These are phyloP conservation scores for Agrocybe praecox DNA, from an alignment of 768 basidiomycete genomes.

Conservation along the genomic window DNA sequence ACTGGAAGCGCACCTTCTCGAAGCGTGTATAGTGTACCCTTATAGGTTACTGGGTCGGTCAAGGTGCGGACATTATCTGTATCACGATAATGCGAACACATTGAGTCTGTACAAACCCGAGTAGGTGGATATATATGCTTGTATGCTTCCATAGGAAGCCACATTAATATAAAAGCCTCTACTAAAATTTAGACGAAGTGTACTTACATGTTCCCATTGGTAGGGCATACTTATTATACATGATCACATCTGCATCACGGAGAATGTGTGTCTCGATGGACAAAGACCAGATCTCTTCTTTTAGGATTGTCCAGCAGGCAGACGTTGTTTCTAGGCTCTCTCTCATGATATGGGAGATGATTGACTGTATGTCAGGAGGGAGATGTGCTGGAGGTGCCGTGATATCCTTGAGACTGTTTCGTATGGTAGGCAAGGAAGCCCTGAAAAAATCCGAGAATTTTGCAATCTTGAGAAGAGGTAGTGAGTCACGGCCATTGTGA, in stretches of 20 bases:
- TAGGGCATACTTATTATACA: constrained; percentile 1
- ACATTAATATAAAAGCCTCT: no score
- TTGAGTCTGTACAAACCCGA: not conserved
- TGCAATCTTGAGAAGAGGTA: no score
- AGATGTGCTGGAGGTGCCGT: no score
- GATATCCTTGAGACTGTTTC: no score
- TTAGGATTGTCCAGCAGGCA: not conserved
- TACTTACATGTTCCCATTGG: constrained; percentile 1
- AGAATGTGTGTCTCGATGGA: not conserved
- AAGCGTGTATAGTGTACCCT: constrained; percentile 22
- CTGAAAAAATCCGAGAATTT: no score
- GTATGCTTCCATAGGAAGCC: constrained; percentile 1
- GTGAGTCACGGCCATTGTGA: no score
- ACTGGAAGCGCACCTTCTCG: constrained; percentile 21
- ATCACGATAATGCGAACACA: not conserved
- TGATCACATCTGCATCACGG: not conserved
- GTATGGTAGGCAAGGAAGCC: no score
- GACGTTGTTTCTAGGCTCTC: not conserved
- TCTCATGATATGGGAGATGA: no score
- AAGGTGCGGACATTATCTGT: not conserved
- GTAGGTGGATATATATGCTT: constrained; percentile 6
- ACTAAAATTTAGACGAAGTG: not conserved
- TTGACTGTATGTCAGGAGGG: no score
- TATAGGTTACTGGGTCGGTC: constrained; percentile 6
- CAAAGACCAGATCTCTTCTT: not conserved